These are phyloP conservation scores for Cornus florida DNA, from an alignment of 148 eudicot species.

Conservation along the genomic window DNA sequence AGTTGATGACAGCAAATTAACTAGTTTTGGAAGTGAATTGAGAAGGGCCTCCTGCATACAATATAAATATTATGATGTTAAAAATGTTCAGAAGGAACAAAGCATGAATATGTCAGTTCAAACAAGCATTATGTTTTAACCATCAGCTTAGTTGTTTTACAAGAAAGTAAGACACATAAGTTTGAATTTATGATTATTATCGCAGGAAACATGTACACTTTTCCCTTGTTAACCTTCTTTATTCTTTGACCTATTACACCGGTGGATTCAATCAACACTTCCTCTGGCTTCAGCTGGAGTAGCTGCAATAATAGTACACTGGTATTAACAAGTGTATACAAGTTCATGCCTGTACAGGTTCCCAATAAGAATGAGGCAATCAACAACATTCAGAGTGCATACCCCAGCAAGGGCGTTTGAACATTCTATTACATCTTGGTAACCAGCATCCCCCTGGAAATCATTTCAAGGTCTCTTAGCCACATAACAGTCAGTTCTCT, in stretches of 20 bases:
- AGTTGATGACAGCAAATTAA: slow-evolving; percentile 60
- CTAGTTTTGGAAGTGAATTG: slow-evolving; percentile 70
- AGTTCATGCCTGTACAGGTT: not conserved
- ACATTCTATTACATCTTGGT: slow-evolving; percentile 87
- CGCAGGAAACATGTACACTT: not conserved
- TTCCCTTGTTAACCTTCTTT: slow-evolving; percentile 63
- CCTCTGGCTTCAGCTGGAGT: slow-evolving; percentile 59
- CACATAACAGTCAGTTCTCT: not conserved
- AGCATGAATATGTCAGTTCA: not conserved
- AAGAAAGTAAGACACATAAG: not conserved
- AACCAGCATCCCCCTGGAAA: slow-evolving; percentile 92
- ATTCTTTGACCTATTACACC: slow-evolving; percentile 98
- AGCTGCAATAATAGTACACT: slow-evolving; percentile 38
- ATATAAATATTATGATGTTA: not conserved
- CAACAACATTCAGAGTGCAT: slow-evolving; percentile 8
- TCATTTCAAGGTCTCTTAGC: slow-evolving; percentile 10
- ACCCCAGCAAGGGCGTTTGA: slow-evolving; percentile 80
- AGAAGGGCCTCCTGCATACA: slow-evolving; percentile 85
- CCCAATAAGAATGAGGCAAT: not conserved
- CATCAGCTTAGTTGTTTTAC: not conserved
- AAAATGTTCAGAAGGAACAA: not conserved
- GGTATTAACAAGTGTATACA: slow-evolving; percentile 5
- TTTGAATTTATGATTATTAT: not conserved
- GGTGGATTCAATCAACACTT: slow-evolving; percentile 92
- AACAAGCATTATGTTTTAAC: not conserved